phyloP scores from a whole-genome alignment of 257 asterid genomes.

The Rauvolfia tetraphylla region DNA sequence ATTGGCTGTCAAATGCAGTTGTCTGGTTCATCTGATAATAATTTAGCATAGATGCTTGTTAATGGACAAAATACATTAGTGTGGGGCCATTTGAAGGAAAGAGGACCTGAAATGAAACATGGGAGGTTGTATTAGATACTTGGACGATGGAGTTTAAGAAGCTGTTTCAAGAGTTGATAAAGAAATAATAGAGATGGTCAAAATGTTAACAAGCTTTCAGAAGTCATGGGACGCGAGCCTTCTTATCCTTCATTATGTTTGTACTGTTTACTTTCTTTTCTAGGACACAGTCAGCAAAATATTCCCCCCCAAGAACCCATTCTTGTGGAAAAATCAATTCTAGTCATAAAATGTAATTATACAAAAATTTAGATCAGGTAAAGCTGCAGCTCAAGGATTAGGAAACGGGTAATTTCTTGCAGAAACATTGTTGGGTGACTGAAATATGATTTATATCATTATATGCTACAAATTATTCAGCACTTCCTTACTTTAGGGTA shows the following conservation, averaged over 20 bases:
- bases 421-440: neutral
- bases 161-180: neutral
- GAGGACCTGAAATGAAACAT: neutral
- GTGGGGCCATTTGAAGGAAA: neutral
- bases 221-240: neutral
- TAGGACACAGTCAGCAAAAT: neutral
- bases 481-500: neutral
- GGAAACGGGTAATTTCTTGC: neutral
- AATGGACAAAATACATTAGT: neutral
- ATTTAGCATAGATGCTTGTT: neutral
- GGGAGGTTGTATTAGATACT: neutral
- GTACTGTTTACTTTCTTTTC: neutral
- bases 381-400: neutral
- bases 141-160: neutral
- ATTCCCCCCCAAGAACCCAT: neutral
- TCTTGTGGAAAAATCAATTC: neutral
- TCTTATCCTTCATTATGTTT: neutral
- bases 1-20: neutral
- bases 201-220: neutral
- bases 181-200: neutral
- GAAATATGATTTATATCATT: neutral
- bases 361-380: neutral
- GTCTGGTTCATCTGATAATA: neutral
- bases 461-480: neutral
- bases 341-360: neutral